Base-by-base conservation (phyloP, 148 eudicot genomes). In the Pharnaceum exiguum region DNA sequence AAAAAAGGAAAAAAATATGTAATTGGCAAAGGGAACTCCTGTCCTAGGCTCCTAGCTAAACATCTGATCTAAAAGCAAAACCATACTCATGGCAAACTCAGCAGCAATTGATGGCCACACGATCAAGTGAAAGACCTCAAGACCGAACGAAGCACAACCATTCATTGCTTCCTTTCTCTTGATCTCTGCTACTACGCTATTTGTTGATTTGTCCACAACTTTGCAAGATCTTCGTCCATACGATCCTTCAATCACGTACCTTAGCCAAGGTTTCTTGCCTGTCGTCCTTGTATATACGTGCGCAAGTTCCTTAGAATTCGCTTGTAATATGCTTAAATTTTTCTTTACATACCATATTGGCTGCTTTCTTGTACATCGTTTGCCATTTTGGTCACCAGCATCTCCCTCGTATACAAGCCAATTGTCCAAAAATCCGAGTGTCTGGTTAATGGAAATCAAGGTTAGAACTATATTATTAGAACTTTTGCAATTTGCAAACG, bases 371-470 rank as follows among this genome's bases (percentile, higher is more conserved):
- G 45, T 57, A 25, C 30, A 25, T 19, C 35, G 39, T 16, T 62
- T 57, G 12, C 37, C 15, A 0, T 16, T 39, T 11, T 33, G 10
- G 18, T 55, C 67, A 4, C 45, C 71, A 5, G 58, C 65, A 57
- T 86, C 95, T 1, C 88, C 97, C 46, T 82, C 71, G 59, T 77
- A 86, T 15, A 86, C 69, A 4, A 72, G 57, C 97, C 97, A 90
- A 2, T 69, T 70, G 19, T 86, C 81, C 21, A 68, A 68, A 22
- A 83, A 57, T 17, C 74, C 32, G 4, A 86, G 59, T 27, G 69
- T 79, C 89, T 86, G 57, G 1, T 25, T 40, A 57, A 23, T 17
- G 44, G 25, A 42, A n/a, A n/a, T n/a, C n/a, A n/a, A n/a, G n/a
- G n/a, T n/a, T n/a, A n/a, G n/a, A n/a, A n/a, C n/a, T n/a, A n/a